Evolutionary conservation across 768 basidiomycete species (phyloP), one percentile per base, ranked within the genome.

Genomic region (Gelatoporia subvermispora): DNA sequence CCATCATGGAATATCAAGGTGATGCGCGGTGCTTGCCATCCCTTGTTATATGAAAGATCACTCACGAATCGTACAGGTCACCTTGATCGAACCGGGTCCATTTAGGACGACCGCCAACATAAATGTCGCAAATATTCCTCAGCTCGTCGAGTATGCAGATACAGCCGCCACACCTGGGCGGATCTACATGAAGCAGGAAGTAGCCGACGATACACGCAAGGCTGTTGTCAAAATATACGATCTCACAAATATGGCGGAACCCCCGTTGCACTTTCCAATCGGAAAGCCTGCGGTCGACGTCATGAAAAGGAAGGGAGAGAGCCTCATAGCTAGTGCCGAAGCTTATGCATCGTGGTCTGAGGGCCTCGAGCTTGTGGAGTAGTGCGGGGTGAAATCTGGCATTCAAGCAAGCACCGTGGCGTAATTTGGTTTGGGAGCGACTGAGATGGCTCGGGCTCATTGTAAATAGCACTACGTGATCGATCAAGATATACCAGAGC

Each of bases 1-100:
- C 73, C 75, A 11, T 59, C 31, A 21, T 77, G 75, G 75, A 71
- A 75, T 43, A 74, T 76, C 56, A 74, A 70, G 58, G 75, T 72
- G 42, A 22, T 62, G 35, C 36, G 1, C 5, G 15, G 2, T 10
- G 23, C 43, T 3, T 9, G 17, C 8, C 2, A 22, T 11, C 4
- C 1, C 21, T 9, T 5, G 3, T 28, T 11, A 18, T n/a, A n/a
- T n/a, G 17, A 16, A 1, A 18, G 35, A 36, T 3, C 34, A 34
- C 16, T 31, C 28, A 20, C 8, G 2, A 15, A 46, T 39, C 35
- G 10, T 1, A 1, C 34, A 63, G 60, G 41, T 63, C 17, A 48
- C 56, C 15, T 18, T 57, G 49, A 23, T 60, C 43, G 51, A 54
- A 43, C 53, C 53, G 8, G 60, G 60, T 3, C 47, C 43, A 3